These are phyloP conservation scores for Achaetomiella virescens DNA, from an alignment of 495 filamentous ascomycete species.

Conservation along the genomic window DNA sequence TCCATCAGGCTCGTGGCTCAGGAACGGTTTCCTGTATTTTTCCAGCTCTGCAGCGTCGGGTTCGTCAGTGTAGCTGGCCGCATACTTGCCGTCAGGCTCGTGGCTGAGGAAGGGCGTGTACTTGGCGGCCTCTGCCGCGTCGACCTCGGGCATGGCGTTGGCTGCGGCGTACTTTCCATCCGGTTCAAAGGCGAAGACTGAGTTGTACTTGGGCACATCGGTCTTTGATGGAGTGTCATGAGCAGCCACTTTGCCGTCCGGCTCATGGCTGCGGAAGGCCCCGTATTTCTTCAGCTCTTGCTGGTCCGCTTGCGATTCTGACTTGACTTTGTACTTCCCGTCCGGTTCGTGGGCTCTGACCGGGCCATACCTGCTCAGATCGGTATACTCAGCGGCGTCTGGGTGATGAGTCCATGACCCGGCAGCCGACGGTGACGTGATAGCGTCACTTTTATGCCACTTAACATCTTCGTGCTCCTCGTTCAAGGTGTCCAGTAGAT, in stretches of 20 bases:
- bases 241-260: slow-evolving; percentile 2
- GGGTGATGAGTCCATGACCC: background rate
- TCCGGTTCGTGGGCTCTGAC: slow-evolving; percentile 22
- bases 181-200: slow-evolving; percentile 15
- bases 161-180: slow-evolving; percentile 23
- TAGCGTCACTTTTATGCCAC: slow-evolving; percentile 21
- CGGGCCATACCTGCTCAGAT: slow-evolving; percentile 20
- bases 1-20: slow-evolving; percentile 30
- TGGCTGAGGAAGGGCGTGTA: slow-evolving; percentile 16
- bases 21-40: slow-evolving; percentile 28
- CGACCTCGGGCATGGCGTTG: slow-evolving; percentile 2
- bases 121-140: slow-evolving; percentile 3
- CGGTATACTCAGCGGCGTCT: slow-evolving; percentile 15
- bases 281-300: slow-evolving; percentile 9
- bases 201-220: slow-evolving; percentile 9
- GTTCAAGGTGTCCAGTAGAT: slow-evolving; percentile 11
- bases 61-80: slow-evolving; percentile 2
- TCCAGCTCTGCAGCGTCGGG: slow-evolving; percentile 20
- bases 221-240: background rate
- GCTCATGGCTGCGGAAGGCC: background rate
- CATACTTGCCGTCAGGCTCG: slow-evolving; percentile 17
- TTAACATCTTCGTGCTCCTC: slow-evolving; percentile 14
- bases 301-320: background rate
- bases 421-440: slow-evolving; percentile 6
- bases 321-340: slow-evolving; percentile 19